phyloP scores from a whole-genome alignment of 148 eudicot species.

The Silene uniflora region DNA sequence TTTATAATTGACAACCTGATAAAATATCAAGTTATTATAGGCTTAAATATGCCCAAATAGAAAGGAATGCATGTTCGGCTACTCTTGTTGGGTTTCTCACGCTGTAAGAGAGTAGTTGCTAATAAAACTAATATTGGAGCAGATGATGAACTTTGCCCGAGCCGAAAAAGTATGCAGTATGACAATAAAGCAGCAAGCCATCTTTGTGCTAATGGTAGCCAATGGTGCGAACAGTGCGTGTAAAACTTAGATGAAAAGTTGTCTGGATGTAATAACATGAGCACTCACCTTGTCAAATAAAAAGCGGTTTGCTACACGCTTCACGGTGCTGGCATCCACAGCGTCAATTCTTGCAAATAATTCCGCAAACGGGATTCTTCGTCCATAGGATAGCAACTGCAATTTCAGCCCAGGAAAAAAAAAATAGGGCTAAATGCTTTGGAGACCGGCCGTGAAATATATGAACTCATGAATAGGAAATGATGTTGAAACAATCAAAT shows the following conservation, averaged over 20 bases:
- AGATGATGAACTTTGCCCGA: not conserved
- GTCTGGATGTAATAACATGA: not conserved
- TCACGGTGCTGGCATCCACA: constrained; percentile 53
- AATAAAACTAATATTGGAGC: not conserved
- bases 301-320: constrained; percentile 59
- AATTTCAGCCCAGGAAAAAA: constrained; percentile 9
- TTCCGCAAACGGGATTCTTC: constrained; percentile 64
- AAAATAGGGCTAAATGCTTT: not conserved
- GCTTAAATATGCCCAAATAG: not conserved
- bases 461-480: not conserved
- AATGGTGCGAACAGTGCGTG: not conserved
- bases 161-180: not conserved
- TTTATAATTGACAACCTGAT: too few species aligned
- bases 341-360: constrained; percentile 63
- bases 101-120: not conserved
- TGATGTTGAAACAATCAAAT: not conserved
- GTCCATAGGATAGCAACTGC: constrained; percentile 63
- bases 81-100: not conserved
- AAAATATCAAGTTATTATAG: too few species aligned
- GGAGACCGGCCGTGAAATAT: not conserved
- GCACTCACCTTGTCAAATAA: constrained; percentile 53
- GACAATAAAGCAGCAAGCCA: not conserved
- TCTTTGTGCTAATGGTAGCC: not conserved
- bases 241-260: not conserved
- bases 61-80: not conserved